Base-by-base conservation (phyloP, 2,329 filamentous ascomycete species). In the Thyridium curvatum region DNA sequence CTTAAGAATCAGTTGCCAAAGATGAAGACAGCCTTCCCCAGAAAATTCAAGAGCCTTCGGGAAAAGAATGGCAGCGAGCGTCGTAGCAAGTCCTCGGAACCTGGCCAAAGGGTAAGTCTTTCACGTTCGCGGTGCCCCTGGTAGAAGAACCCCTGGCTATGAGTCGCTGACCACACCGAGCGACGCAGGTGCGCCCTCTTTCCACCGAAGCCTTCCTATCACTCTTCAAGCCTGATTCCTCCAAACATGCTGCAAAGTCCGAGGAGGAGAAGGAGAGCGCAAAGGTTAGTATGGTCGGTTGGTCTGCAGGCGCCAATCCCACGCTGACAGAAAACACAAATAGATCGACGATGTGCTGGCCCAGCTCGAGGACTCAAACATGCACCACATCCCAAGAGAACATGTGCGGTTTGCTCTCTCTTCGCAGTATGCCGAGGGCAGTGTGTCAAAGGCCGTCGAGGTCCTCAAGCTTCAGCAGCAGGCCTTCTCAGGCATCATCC, bases 391-490 rank as follows among this genome's bases (percentile, higher is more conserved):
- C 14, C 61, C 61, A 42, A 65, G 73, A 33, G 86, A 94, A 38
- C 65, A 75, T 42, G 65, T 79, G 32, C 65, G 60, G 42, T 68
- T 70, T 46, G 68, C 66, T 59, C 74, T 67, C 65, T 80, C 71
- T 35, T 79, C 78, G 13, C 69, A 73, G 30, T 82, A 81, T 53
- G 77, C 82, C 26, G 71, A 78, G 18, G 81, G 84, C 37, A 80
- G 94, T 55, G 62, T 78, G 15, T 80, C 87, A 36, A 83, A 80
- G 52, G 84, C 90, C 3, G 79, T 86, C 50, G 79, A 88, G 38
- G 70, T 96, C 43, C 71, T 96, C 35, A 64, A 84, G 32, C 68
- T 96, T 17, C 79, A 94, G 46, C 82, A 91, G 52, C 82, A 90
- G 50, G 86, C 91, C 0, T 81, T 87, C 30, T 78, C 87, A 21